Evolutionary conservation across 805 yeast genomes (phyloP).

Genomic region (Pichia cephalocereana): DNA sequence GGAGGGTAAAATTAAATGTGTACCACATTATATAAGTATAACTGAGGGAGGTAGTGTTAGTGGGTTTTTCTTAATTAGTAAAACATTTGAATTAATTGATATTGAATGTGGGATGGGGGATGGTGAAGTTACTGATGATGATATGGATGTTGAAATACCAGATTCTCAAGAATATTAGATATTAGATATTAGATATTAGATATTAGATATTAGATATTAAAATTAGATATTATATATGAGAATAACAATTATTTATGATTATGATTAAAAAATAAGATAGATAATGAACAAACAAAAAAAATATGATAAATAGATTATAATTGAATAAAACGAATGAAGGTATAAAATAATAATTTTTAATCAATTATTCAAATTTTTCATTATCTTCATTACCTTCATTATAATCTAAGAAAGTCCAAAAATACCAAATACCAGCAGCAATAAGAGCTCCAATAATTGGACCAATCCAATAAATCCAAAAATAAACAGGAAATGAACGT

Average conservation of each 20-base stretch:
- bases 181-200: not conserved
- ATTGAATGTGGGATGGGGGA: not conserved
- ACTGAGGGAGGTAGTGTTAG: not conserved
- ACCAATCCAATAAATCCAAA: slow-evolving; percentile 93
- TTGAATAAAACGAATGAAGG: no score
- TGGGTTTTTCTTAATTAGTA: not conserved
- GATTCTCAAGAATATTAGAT: not conserved
- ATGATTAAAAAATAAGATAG: no score
- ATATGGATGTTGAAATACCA: not conserved
- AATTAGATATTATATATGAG: not conserved
- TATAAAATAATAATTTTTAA: no score
- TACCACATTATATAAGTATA: not conserved
- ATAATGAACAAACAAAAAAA: not conserved
- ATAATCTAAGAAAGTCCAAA: slow-evolving; percentile 57
- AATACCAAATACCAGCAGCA: slow-evolving; percentile 59
- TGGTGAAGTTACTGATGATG: no score
- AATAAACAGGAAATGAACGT: slow-evolving; percentile 66
- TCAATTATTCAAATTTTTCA: slow-evolving; percentile 13
- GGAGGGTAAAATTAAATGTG: not conserved
- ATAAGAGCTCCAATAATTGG: slow-evolving; percentile 65
- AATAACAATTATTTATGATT: no score
- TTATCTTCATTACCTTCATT: slow-evolving; percentile 33
- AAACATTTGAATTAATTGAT: not conserved
- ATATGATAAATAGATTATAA: not conserved
- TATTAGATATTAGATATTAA: not conserved